Evolutionary conservation across 2,329 filamentous ascomycete species (phyloP).

Genomic region (Colletotrichum liaoningense): DNA sequence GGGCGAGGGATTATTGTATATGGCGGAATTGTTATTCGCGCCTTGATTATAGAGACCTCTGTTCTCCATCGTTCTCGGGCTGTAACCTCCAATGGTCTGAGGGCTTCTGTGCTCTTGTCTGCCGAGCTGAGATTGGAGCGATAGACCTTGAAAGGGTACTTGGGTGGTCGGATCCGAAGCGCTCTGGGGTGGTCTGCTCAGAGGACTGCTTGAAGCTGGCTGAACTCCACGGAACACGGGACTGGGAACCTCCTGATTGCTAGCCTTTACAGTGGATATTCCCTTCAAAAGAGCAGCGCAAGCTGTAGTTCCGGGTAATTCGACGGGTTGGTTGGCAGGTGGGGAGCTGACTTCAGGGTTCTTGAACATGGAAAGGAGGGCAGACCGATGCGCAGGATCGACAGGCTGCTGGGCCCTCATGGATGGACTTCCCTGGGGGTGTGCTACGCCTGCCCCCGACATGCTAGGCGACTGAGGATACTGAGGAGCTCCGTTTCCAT

Average conservation of each 20-base stretch:
- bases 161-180: constrained; percentile 3
- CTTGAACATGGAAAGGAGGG: constrained; percentile 67
- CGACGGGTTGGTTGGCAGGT: constrained; percentile 12
- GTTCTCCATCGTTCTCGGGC: constrained; percentile 12
- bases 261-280: background rate
- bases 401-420: constrained; percentile 44
- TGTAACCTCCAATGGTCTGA: background rate
- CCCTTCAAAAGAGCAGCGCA: constrained; percentile 27
- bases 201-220: constrained; percentile 30
- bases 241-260: constrained; percentile 1
- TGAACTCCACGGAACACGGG: constrained; percentile 13
- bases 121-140: constrained; percentile 17
- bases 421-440: background rate
- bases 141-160: constrained; percentile 12
- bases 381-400: constrained; percentile 53
- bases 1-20: constrained; percentile 1
- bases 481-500: constrained; percentile 1
- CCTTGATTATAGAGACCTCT: constrained; percentile 6
- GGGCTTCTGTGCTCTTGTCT: constrained; percentile 2
- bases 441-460: background rate
- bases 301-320: constrained; percentile 30
- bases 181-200: constrained; percentile 29
- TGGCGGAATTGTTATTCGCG: background rate
- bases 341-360: constrained; percentile 44
- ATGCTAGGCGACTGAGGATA: background rate